Evolutionary conservation across 768 basidiomycete species (phyloP).

Genomic region (Lactarius trivialis): DNA sequence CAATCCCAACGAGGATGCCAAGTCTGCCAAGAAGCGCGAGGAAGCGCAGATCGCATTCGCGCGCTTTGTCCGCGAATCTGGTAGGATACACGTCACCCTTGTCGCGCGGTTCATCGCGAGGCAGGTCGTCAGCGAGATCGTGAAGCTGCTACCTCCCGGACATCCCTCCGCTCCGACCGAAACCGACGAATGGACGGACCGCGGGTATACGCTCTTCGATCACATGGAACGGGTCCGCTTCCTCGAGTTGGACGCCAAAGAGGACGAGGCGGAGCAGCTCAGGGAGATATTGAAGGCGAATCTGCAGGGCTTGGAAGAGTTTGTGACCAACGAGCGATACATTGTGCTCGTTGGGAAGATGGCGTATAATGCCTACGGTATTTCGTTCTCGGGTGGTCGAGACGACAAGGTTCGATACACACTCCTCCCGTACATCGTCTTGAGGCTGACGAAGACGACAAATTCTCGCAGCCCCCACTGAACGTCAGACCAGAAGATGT

Average conservation of each 20-base stretch:
- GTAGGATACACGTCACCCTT: conserved; percentile 45
- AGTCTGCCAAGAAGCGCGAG: conserved; percentile 40
- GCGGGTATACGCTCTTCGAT: conserved; percentile 60
- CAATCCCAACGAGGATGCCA: conserved; percentile 30
- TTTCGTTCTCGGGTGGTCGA: conserved; percentile 59
- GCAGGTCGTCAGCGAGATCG: conserved; percentile 59
- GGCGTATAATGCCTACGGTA: conserved; percentile 71
- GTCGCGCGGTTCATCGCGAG: conserved; percentile 67
- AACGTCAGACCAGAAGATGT: conserved; percentile 57
- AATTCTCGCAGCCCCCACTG: conserved; percentile 48
- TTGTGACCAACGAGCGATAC: conserved; percentile 59
- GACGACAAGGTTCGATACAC: conserved; percentile 53
- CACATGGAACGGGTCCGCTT: conserved; percentile 72
- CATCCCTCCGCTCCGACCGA: conserved; percentile 23
- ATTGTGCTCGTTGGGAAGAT: conserved; percentile 60
- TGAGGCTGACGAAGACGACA: too few species aligned
- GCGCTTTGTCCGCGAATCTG: conserved; percentile 46
- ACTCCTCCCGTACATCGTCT: background rate
- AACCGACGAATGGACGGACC: conserved; percentile 35
- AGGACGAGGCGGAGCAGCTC: conserved; percentile 47
- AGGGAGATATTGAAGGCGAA: conserved; percentile 50
- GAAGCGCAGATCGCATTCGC: conserved; percentile 55
- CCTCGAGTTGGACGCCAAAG: conserved; percentile 45
- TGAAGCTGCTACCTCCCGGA: conserved; percentile 41
- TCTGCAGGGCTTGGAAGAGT: conserved; percentile 66